A percentile compares a stretch with the other conserved stretches of the same genome.
phyloP scores from a whole-genome alignment of 352 stramenopile genomes.

The Pelagophyceae sp. region DNA sequence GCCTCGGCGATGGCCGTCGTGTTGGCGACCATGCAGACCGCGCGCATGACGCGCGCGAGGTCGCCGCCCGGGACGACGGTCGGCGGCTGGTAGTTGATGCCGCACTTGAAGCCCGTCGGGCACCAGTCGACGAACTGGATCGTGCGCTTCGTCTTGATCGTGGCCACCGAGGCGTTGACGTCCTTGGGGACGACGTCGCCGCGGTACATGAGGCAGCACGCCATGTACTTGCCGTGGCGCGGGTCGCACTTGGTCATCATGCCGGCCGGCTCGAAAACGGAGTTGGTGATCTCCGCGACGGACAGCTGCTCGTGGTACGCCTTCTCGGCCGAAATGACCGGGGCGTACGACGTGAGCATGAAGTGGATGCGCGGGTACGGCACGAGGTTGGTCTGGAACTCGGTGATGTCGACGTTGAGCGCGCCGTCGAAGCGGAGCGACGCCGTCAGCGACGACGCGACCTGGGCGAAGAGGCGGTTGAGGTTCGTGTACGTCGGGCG shows the following conservation, averaged over 20 bases:
- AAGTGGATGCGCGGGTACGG: constrained; percentile 98
- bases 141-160: constrained; percentile 98
- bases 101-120: constrained; percentile 96
- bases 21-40: constrained; percentile 98
- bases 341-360: constrained; percentile 95
- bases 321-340: constrained; percentile 94
- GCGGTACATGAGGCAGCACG: constrained; percentile 95
- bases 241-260: constrained; percentile 99
- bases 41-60: constrained; percentile 89
- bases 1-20: constrained; percentile 96
- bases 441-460: constrained; percentile 94
- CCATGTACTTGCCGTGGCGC: constrained; percentile 98
- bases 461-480: constrained; percentile 91
- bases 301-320: constrained; percentile 93
- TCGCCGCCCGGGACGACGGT: constrained; percentile 90
- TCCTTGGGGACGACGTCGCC: constrained; percentile 85
- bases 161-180: constrained; percentile 91
- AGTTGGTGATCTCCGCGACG: constrained; percentile 96
- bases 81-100: constrained; percentile 96
- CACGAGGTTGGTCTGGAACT: constrained; percentile 99
- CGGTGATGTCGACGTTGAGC: constrained; percentile 97
- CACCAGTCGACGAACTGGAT: constrained; percentile 99
- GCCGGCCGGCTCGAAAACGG: constrained; percentile 87
- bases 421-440: constrained; percentile 95
- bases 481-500: constrained; percentile 96